phyloP scores from a whole-genome alignment of 2,329 filamentous ascomycete genomes.

The Alternaria triticimaculans region DNA sequence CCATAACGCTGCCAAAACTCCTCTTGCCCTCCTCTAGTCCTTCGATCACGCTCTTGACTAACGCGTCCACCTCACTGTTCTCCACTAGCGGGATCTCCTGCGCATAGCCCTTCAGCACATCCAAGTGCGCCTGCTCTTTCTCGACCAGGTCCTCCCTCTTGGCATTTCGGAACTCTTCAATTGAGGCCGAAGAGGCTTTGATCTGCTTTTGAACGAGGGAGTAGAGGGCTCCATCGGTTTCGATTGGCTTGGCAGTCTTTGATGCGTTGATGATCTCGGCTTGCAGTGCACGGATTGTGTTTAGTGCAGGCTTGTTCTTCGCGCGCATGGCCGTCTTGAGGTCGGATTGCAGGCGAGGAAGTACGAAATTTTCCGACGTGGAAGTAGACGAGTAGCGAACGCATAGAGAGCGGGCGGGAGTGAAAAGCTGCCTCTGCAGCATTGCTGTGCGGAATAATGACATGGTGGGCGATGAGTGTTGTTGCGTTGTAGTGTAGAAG shows the following conservation, averaged over 20 bases:
- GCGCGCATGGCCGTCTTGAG: conserved; percentile 57
- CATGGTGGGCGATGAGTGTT: conserved; percentile 22
- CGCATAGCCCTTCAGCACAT: conserved; percentile 70
- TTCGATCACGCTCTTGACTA: conserved; percentile 62
- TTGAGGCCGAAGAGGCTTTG: conserved; percentile 64
- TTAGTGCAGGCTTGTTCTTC: conserved; percentile 65
- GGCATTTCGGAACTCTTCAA: conserved; percentile 68
- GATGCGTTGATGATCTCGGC: conserved; percentile 75
- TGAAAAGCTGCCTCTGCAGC: conserved; percentile 20
- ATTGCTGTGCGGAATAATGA: conserved; percentile 33
- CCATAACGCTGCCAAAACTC: conserved; percentile 69
- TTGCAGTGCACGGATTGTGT: conserved; percentile 72
- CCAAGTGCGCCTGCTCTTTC: conserved; percentile 72
- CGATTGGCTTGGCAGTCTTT: conserved; percentile 74
- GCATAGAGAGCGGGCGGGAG: conserved; percentile 22
- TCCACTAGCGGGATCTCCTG: conserved; percentile 64
- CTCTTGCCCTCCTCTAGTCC: conserved; percentile 58
- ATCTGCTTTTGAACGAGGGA: conserved; percentile 70
- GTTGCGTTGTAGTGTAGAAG: background rate
- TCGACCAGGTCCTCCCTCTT: conserved; percentile 72
- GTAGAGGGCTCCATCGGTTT: conserved; percentile 73
- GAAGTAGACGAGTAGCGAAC: conserved; percentile 30
- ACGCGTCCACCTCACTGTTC: conserved; percentile 63
- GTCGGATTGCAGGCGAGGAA: conserved; percentile 54
- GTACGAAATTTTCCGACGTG: conserved; percentile 34